Percentiles rank a stretch among this genome's conserved stretches.
These are phyloP conservation scores for Naegleria fowleri DNA, from an alignment of 208 protist species.

Conservation along the genomic window DNA sequence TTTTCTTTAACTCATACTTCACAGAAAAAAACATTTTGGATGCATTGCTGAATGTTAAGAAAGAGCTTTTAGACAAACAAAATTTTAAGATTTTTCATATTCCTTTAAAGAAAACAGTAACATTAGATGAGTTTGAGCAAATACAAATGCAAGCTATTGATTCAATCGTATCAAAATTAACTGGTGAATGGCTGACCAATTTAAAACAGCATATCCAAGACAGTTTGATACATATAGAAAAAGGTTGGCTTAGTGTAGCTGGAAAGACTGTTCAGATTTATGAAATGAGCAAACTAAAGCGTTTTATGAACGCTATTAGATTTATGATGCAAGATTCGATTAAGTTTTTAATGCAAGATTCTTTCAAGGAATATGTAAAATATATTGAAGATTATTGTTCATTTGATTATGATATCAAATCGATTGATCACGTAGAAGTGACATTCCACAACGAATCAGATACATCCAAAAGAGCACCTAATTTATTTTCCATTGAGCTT, in stretches of 20 bases:
- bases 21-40: constrained; percentile 81
- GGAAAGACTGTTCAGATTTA: constrained; percentile 89
- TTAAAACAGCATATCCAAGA: constrained; percentile 73
- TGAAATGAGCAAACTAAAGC: constrained; percentile 93
- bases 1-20: constrained; percentile 84
- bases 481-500: background rate
- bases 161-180: constrained; percentile 64
- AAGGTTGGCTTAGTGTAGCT: constrained; percentile 94
- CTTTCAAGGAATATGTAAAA: constrained; percentile 66
- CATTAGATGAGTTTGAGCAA: constrained; percentile 67
- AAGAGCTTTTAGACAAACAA: constrained; percentile 76
- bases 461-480: background rate
- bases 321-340: constrained; percentile 95
- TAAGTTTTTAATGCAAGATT: constrained; percentile 78
- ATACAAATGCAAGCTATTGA: constrained; percentile 69
- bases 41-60: constrained; percentile 70
- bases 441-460: background rate
- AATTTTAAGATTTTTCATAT: constrained; percentile 75
- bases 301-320: constrained; percentile 90
- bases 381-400: constrained; percentile 81
- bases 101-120: constrained; percentile 77
- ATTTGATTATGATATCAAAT: constrained; percentile 68
- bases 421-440: background rate
- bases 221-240: constrained; percentile 82
- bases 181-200: constrained; percentile 74